Percentiles rank a stretch among this genome's conserved stretches.
Conservation (phyloP, 192 early-diverging fungal genomes). For the Chytriomyces hyalinus region DNA sequence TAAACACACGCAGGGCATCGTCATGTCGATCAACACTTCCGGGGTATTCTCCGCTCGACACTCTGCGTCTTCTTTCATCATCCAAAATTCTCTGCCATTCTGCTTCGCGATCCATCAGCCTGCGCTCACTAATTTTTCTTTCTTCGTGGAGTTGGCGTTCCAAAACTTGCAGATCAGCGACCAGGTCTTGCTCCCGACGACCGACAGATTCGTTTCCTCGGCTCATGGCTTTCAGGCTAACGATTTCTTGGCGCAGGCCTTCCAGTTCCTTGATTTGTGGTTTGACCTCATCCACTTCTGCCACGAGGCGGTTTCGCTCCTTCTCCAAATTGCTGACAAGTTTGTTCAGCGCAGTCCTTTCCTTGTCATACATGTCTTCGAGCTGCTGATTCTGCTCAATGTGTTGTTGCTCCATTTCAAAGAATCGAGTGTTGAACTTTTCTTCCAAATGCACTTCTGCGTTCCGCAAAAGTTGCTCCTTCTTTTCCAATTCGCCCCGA, state of each 20-base stretch:
- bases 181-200: constrained; percentile 26
- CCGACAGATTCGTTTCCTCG: not conserved
- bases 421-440: constrained; percentile 41
- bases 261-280: constrained; percentile 15
- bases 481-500: constrained; percentile 24
- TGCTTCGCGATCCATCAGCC: constrained; percentile 28
- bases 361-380: constrained; percentile 49
- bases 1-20: constrained; percentile 25
- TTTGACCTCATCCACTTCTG: constrained; percentile 38
- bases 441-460: constrained; percentile 30
- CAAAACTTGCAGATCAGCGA: constrained; percentile 26
- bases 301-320: constrained; percentile 44
- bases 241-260: constrained; percentile 15
- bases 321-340: constrained; percentile 43
- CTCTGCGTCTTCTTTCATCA: constrained; percentile 18
- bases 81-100: constrained; percentile 34
- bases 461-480: constrained; percentile 16
- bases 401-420: constrained; percentile 44
- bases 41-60: not conserved
- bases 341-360: constrained; percentile 42
- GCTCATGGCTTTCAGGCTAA: not conserved
- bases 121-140: constrained; percentile 23
- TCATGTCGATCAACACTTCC: constrained; percentile 8
- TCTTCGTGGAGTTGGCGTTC: constrained; percentile 27
- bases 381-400: constrained; percentile 42